phyloP scores from a whole-genome alignment of 257 asterid genomes.

The Salvia splendens region DNA sequence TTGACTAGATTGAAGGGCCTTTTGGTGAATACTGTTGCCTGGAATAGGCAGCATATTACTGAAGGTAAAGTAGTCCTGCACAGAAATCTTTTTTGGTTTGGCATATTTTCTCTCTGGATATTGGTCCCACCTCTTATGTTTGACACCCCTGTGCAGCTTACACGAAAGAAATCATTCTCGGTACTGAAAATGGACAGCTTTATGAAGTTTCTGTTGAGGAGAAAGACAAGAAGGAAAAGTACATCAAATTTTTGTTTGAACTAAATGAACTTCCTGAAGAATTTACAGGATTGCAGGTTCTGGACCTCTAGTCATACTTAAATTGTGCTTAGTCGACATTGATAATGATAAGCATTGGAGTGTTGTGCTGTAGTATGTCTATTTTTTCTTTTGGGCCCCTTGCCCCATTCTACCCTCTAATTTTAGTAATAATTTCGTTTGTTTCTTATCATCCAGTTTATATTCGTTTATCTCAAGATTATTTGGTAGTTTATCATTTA shows the following conservation, averaged over 20 bases:
- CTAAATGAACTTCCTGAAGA: constrained; percentile 90
- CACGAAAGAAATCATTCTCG: constrained; percentile 89
- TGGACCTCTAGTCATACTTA: constrained; percentile 20
- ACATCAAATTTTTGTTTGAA: constrained; percentile 76
- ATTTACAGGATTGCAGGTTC: constrained; percentile 92
- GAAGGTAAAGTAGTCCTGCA: constrained; percentile 59
- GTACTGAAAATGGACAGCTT: constrained; percentile 91
- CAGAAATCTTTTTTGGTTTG: constrained; percentile 21
- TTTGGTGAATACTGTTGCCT: constrained; percentile 78
- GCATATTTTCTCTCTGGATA: constrained; percentile 6
- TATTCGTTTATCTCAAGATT: constrained; percentile 19
- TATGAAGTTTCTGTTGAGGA: constrained; percentile 86
- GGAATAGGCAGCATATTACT: constrained; percentile 89
- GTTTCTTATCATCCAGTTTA: neutral
- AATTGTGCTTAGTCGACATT: constrained; percentile 23
- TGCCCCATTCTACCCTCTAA: neutral
- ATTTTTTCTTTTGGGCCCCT: neutral
- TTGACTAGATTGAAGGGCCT: constrained; percentile 78
- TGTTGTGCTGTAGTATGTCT: neutral
- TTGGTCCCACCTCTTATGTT: constrained; percentile 30
- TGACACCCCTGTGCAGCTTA: constrained; percentile 60
- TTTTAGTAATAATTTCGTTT: neutral
- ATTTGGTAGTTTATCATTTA: constrained; percentile 5
- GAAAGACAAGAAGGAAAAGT: constrained; percentile 96
- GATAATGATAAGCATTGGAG: neutral